Evolutionary conservation across 2,329 filamentous ascomycete species (phyloP), one percentile per base, ranked within the genome.

Genomic region (Monilinia vaccinii-corymbosi): DNA sequence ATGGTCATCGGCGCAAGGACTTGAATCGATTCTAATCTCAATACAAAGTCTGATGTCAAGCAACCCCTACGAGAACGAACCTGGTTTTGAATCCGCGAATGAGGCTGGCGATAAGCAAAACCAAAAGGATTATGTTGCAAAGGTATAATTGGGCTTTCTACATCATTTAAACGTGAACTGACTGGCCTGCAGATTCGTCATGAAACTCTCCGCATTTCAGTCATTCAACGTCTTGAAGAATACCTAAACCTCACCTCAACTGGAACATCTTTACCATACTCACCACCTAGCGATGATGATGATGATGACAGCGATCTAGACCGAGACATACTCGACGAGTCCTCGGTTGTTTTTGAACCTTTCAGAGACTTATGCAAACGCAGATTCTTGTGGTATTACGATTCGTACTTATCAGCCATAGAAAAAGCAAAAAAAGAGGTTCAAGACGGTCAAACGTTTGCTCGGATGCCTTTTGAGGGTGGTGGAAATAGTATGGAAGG

Each of bases 11-110:
- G 94, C 93, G 0, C 94, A 97, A 73, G 93, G 94, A 8, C 79
- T 99, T 1, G 94, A 97, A 73, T 97, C 93, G 0, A 90, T 97
- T 52, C 75, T 99, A 51, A 83, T 97, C 57, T 97, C 93, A 6
- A 97, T 99, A 60, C 94, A 99, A 74, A 97, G 92, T 72, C 78
- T 99, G 48, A 92, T 99, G 87, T 96, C 91, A 1, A 76, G 84
- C 32, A 96, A 97, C 68, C 94, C 93, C 0, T 97, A 96, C 74
- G 90, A 94, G 71, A 97, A 97, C 68, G 94, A 99, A 72, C 94
- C 94, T 1, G 94, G 94, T 7, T 97, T 90, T 67, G 93, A 97
- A 72, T 81, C 88, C 62, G 82, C 86, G 14, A 87, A 86, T 49
- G 79, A 82, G 10, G 75, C 79, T 0, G 75, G 79, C 4, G 91